Base-by-base conservation (phyloP, 768 basidiomycete species). In the Dacryopinax primogenitus region DNA sequence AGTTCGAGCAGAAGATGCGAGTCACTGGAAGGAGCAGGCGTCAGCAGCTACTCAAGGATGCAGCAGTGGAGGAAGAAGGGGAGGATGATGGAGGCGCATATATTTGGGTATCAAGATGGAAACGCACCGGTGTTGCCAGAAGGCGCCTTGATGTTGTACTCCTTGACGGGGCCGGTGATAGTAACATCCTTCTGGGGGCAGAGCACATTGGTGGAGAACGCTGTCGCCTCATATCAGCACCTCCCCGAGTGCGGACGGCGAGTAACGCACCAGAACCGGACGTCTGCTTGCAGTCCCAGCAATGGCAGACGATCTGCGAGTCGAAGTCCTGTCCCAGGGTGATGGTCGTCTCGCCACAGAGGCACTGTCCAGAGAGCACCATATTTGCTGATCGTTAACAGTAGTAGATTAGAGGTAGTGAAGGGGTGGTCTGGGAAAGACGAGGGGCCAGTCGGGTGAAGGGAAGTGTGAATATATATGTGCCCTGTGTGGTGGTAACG, bases 91-190 rank as follows among this genome's bases (percentile, higher is more conserved):
- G 36, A 9, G 21, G 28, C n/a, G n/a, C n/a, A n/a, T n/a, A n/a
- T n/a, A n/a, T n/a, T n/a, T n/a, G n/a, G n/a, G n/a, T n/a, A n/a
- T n/a, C n/a, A n/a, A n/a, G n/a, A n/a, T n/a, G 12, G 45, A 13
- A 16, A 64, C 68, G 64, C 33, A 71, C 71, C 70, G 16, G 70
- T 71, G 68, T 71, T 71, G 35, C 70, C 70, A n/a, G 64, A 66
- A 2, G 69, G 64, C 26, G 70, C 68, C 44, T 62, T 65, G 45
- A 69, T 67, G 26, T 69, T 66, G 64, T 68, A 71, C 61, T 67
- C 65, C 58, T 68, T 67, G 16, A 68, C 65, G 26, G 65, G 33
- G 13, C 70, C 70, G 28, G 65, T 66, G 44, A 71, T 30, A 68
- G 65, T 63, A 33, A 70, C 68, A 30, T 72, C 67, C 4, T 28